These are phyloP conservation scores for Ogataea salicorniae DNA, from an alignment of 805 yeast species.

Conservation along the genomic window DNA sequence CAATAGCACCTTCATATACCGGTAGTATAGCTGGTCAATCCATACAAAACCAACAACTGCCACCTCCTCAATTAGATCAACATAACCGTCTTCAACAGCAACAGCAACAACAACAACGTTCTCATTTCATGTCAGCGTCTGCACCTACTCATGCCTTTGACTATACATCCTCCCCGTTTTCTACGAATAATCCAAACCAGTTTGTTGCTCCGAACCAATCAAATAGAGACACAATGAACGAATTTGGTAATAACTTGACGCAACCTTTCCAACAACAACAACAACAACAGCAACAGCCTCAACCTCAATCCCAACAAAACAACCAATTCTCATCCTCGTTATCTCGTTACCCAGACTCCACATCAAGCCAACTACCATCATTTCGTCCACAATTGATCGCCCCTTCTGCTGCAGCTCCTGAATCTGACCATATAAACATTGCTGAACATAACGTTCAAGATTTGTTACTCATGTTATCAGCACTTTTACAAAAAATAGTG, in stretches of 20 bases:
- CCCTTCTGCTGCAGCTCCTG: constrained; percentile 3
- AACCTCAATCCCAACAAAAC: constrained; percentile 9
- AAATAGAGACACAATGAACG: constrained; percentile 1
- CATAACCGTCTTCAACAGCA: constrained; percentile 10
- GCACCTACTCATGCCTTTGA: constrained; percentile 23
- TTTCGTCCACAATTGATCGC: constrained; percentile 1
- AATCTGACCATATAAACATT: constrained; percentile 57
- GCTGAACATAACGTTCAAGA: constrained; percentile 80
- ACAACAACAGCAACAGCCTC: constrained; percentile 11
- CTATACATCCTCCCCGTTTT: constrained; percentile 13
- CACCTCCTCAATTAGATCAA: constrained; percentile 2
- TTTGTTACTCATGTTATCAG: constrained; percentile 77
- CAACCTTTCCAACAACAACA: constrained; percentile 11
- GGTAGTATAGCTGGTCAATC: not conserved
- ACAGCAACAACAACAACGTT: constrained; percentile 12
- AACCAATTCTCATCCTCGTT: constrained; percentile 3
- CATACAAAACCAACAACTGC: constrained; percentile 7
- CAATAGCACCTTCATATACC: constrained; percentile 14
- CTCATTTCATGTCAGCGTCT: constrained; percentile 25
- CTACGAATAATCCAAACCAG: constrained; percentile 4
- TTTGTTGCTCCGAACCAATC: constrained; percentile 6
- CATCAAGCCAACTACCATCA: not conserved
- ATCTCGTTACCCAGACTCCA: not conserved
- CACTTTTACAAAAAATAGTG: constrained; percentile 78
- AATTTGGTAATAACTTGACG: constrained; percentile 5